Evolutionary conservation across 768 basidiomycete species (phyloP).

Genomic region (Artomyces pyxidatus): DNA sequence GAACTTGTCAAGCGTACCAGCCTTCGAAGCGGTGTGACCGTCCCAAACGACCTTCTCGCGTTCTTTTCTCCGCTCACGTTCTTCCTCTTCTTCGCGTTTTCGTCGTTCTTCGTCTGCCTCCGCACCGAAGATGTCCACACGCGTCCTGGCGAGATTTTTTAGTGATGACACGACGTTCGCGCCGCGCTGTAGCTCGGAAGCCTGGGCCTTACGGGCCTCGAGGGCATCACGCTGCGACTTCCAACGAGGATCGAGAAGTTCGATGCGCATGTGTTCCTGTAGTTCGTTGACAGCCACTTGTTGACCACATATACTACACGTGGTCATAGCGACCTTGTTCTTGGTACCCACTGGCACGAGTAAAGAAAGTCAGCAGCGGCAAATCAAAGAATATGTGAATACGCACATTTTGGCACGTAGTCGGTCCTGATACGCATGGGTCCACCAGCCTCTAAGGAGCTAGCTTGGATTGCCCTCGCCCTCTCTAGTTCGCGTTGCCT

Average conservation of each 20-base stretch:
- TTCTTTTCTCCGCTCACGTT: conserved; percentile 73
- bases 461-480: conserved; percentile 75
- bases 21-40: conserved; percentile 93
- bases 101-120: conserved; percentile 89
- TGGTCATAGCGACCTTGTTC: conserved; percentile 65
- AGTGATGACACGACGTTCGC: conserved; percentile 93
- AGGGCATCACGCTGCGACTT: conserved; percentile 88
- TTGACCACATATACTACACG: conserved; percentile 92
- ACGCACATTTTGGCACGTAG: conserved; percentile 88
- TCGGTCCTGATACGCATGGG: conserved; percentile 95
- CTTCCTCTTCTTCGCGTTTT: conserved; percentile 81
- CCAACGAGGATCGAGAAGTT: conserved; percentile 95
- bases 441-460: conserved; percentile 60
- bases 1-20: conserved; percentile 86
- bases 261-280: conserved; percentile 97
- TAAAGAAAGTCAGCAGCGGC: conserved; percentile 1
- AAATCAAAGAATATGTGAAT: background rate
- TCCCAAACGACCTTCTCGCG: conserved; percentile 98
- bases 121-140: conserved; percentile 95
- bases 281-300: conserved; percentile 93
- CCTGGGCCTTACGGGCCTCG: conserved; percentile 85
- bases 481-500: conserved; percentile 62
- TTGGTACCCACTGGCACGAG: conserved; percentile 57
- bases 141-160: conserved; percentile 87
- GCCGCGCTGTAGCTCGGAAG: conserved; percentile 79